A percentile compares a stretch with the other conserved stretches of the same genome.
phyloP scores from a whole-genome alignment of 345 rosid species.

The Microthlaspi erraticum region DNA sequence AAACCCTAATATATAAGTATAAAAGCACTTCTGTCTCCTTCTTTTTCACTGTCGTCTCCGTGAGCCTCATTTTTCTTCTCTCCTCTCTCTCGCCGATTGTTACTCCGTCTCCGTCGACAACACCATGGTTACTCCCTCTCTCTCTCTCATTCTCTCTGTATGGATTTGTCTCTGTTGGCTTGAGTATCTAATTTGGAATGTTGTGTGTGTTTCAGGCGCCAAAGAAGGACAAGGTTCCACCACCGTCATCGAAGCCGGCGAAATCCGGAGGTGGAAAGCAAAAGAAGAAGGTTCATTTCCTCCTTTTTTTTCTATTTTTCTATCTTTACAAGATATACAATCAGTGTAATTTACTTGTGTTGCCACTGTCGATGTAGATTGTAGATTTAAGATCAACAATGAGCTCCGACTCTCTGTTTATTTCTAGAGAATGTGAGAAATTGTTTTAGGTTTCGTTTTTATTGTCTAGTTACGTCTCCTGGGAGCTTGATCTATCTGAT shows the following conservation, averaged over 20 bases:
- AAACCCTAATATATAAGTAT: conserved; percentile 40
- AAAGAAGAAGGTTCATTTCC: conserved; percentile 52
- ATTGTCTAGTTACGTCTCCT: background rate
- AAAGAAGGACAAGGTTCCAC: conserved; percentile 61
- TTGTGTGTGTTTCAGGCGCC: conserved; percentile 48
- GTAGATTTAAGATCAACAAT: background rate
- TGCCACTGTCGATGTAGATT: background rate
- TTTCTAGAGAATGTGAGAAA: background rate
- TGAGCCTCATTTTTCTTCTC: conserved; percentile 8
- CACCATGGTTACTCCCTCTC: conserved; percentile 37
- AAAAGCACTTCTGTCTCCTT: background rate
- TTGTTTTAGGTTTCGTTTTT: background rate
- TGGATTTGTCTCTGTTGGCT: background rate
- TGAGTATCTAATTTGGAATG: background rate
- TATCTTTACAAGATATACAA: background rate
- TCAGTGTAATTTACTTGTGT: background rate
- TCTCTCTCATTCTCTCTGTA: background rate
- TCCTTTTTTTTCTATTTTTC: background rate
- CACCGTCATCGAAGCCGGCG: conserved; percentile 61
- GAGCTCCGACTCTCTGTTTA: background rate
- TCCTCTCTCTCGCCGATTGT: background rate
- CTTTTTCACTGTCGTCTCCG: conserved; percentile 17
- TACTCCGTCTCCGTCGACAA: conserved; percentile 21
- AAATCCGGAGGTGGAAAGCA: conserved; percentile 65
- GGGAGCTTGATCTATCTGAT: background rate